phyloP scores from a whole-genome alignment of 805 yeast species.

The Saccharomyces mikatae region DNA sequence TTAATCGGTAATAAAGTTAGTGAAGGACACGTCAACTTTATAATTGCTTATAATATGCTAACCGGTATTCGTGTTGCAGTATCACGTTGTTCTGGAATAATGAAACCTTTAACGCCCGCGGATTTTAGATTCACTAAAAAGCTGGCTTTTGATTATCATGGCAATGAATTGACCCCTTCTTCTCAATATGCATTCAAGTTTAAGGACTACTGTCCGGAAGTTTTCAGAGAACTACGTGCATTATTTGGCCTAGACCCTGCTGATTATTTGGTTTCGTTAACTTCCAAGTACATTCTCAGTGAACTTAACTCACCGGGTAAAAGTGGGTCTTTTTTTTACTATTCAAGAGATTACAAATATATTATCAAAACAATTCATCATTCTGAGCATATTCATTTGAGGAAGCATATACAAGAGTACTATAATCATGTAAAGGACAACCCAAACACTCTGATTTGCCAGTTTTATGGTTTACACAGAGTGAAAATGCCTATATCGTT shows the following conservation, averaged over 20 bases:
- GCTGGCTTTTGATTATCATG: slow-evolving; percentile 77
- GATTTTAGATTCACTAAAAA: slow-evolving; percentile 73
- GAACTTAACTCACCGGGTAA: slow-evolving; percentile 95
- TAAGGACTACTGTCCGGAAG: slow-evolving; percentile 93
- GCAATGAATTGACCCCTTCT: slow-evolving; percentile 85
- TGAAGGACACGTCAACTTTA: slow-evolving; percentile 90
- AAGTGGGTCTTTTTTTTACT: slow-evolving; percentile 93
- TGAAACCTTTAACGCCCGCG: slow-evolving; percentile 55
- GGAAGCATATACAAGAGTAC: slow-evolving; percentile 66
- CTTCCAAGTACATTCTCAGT: slow-evolving; percentile 85
- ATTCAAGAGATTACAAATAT: slow-evolving; percentile 85
- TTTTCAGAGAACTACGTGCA: slow-evolving; percentile 75
- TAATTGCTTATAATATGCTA: slow-evolving; percentile 93
- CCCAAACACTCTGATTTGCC: slow-evolving; percentile 87
- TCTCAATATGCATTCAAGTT: slow-evolving; percentile 93
- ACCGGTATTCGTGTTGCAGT: slow-evolving; percentile 96
- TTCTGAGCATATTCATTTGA: slow-evolving; percentile 78
- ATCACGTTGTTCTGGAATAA: slow-evolving; percentile 79
- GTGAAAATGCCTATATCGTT: slow-evolving; percentile 71
- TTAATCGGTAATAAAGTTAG: slow-evolving; percentile 72
- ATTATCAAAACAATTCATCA: slow-evolving; percentile 95
- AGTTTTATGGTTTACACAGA: slow-evolving; percentile 91
- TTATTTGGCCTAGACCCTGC: slow-evolving; percentile 89
- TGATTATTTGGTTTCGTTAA: slow-evolving; percentile 83
- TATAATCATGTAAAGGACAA: slow-evolving; percentile 70